phyloP scores from a whole-genome alignment of 2,329 filamentous ascomycete species.

The Septoria petroselini region DNA sequence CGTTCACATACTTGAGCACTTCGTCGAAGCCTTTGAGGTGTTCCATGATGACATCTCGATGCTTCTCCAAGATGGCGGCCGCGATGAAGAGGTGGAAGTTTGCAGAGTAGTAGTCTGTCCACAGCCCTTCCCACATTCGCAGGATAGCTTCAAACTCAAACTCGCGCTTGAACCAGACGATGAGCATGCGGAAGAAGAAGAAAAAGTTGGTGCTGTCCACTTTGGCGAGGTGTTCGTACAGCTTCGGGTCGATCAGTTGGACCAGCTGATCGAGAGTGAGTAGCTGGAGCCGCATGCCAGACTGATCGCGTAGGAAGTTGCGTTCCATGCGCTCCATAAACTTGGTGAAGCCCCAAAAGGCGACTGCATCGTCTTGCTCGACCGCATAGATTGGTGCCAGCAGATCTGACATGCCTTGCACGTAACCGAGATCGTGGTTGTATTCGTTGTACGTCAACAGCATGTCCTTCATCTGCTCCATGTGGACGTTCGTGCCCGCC shows the following conservation, averaged over 20 bases:
- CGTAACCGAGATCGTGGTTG: constrained; percentile 91
- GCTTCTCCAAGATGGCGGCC: constrained; percentile 89
- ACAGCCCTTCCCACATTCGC: constrained; percentile 84
- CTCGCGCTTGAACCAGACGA: constrained; percentile 98
- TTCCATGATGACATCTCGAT: constrained; percentile 92
- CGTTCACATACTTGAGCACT: constrained; percentile 97
- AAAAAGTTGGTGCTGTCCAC: constrained; percentile 98
- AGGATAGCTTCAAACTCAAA: constrained; percentile 87
- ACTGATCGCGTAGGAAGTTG: constrained; percentile 93
- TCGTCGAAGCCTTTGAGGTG: constrained; percentile 95
- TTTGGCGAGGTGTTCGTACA: constrained; percentile 83
- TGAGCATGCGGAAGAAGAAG: constrained; percentile 98
- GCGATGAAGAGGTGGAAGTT: constrained; percentile 95
- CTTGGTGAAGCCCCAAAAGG: constrained; percentile 92
- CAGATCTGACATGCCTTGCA: constrained; percentile 97
- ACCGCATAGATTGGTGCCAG: constrained; percentile 95
- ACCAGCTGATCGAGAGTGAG: constrained; percentile 90
- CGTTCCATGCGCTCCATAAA: constrained; percentile 99
- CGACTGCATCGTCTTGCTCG: constrained; percentile 92
- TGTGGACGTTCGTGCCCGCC: constrained; percentile 89
- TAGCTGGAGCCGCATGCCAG: constrained; percentile 90
- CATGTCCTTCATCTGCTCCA: constrained; percentile 99
- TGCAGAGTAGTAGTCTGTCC: constrained; percentile 86
- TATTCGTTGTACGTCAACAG: constrained; percentile 97
- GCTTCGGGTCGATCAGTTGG: constrained; percentile 91